Evolutionary conservation across 1,139 yeast genomes (phyloP).

Genomic region (Eremothecium sinecaudum): DNA sequence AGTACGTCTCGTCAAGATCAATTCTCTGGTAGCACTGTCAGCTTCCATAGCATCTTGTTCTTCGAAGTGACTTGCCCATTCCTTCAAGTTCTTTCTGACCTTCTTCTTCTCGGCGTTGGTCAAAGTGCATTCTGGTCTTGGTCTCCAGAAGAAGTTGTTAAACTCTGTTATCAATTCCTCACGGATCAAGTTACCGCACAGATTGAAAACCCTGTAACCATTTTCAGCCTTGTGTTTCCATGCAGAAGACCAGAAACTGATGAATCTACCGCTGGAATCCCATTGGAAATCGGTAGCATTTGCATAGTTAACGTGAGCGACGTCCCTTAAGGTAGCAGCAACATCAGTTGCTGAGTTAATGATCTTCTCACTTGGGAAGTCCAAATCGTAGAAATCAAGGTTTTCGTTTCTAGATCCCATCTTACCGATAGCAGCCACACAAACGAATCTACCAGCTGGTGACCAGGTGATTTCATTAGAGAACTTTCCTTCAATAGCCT

Average conservation of each 20-base stretch:
- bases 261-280: slow-evolving; percentile 94
- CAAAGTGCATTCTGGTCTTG: slow-evolving; percentile 78
- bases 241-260: slow-evolving; percentile 79
- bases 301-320: slow-evolving; percentile 54
- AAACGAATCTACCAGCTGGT: slow-evolving; percentile 86
- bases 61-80: slow-evolving; percentile 87
- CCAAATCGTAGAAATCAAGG: slow-evolving; percentile 79
- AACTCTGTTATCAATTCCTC: slow-evolving; percentile 76
- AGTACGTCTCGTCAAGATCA: slow-evolving; percentile 75
- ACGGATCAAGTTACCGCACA: slow-evolving; percentile 66
- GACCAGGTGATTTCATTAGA: slow-evolving; percentile 78
- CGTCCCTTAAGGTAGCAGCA: slow-evolving; percentile 51
- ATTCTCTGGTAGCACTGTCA: slow-evolving; percentile 82
- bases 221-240: slow-evolving; percentile 83
- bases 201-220: slow-evolving; percentile 81
- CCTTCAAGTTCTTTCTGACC: slow-evolving; percentile 82
- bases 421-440: slow-evolving; percentile 54
- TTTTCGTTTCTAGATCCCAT: slow-evolving; percentile 43
- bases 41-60: slow-evolving; percentile 97
- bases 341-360: slow-evolving; percentile 28
- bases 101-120: slow-evolving; percentile 70
- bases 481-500: slow-evolving; percentile 51
- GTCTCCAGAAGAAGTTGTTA: slow-evolving; percentile 93
- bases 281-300: slow-evolving; percentile 83
- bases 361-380: slow-evolving; percentile 60